Evolutionary conservation across 225 moss, liverwort and hornwort species (phyloP), one percentile per base, ranked within the genome.

Genomic region (Bryoerythrophyllum caledonicum): DNA sequence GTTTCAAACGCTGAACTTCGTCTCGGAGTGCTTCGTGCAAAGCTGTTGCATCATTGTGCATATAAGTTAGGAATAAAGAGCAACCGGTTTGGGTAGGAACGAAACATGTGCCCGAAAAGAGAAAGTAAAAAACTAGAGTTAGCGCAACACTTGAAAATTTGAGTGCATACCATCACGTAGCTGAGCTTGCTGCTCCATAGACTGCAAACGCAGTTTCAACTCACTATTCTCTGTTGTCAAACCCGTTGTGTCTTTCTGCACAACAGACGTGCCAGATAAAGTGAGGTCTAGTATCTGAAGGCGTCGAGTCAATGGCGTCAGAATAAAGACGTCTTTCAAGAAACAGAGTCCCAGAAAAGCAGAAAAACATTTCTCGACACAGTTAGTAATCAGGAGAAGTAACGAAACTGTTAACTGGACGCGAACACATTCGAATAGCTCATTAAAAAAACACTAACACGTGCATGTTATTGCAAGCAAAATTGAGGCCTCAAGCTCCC

Each of bases 161-260:
- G 26, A 23, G 26, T 69, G 78, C 82, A 73, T 88, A 94, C 93
- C 93, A 83, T 94, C 93, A 71, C 93, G 93, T 23, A 94, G 88
- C 56, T 94, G 93, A 62, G 93, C 91, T 85, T 94, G 93, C 73
- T 91, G 91, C 74, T 94, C 93, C 93, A 94, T 94, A 19, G 93
- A 86, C 81, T 94, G 93, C 74, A 94, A 77, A 6, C 93, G 91
- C 60, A 94, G 67, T 85, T 94, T 94, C 21, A 94, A 85, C 59
- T 94, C 91, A 71, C 93, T 91, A 28, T 94, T 94, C 79, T 94
- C 94, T 16, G 94, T 90, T 3, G 94, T 91, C 57, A 94, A 76
- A 58, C 91, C 85, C 27, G 94, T 91, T 44, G 94, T 86, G 76
- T 94, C 94, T 73, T 91, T 94, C 94, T 94, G 94, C 88, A 86